A percentile compares a stretch with the other conserved stretches of the same genome.
Conservation (phyloP, 1,139 yeast species). For the Blastobotrys serpentis region DNA sequence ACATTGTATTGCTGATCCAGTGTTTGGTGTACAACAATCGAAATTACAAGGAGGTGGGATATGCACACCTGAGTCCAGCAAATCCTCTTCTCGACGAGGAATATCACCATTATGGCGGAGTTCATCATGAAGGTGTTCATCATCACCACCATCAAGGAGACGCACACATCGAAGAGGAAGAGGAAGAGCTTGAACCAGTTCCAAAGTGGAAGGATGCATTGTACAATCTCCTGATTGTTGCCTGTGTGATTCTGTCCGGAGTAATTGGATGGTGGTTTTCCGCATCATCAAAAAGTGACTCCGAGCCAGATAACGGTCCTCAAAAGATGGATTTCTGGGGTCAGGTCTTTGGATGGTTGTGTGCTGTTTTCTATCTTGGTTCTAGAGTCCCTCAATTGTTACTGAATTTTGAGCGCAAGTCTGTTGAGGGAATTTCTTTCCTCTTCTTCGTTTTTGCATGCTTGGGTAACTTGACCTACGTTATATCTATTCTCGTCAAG, state of each 20-base stretch:
- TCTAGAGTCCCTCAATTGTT: constrained; percentile 88
- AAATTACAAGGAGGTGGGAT: constrained; percentile 44
- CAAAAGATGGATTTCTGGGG: constrained; percentile 68
- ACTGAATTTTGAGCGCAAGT: constrained; percentile 76
- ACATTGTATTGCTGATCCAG: constrained; percentile 75
- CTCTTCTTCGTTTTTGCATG: constrained; percentile 92
- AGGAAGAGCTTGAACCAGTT: constrained; percentile 14
- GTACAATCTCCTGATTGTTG: constrained; percentile 63
- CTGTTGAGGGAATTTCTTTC: constrained; percentile 91
- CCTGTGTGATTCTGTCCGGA: constrained; percentile 71
- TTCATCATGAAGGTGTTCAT: constrained; percentile 6
- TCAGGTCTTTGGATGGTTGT: constrained; percentile 87
- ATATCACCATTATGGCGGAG: constrained; percentile 38
- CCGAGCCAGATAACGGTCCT: constrained; percentile 19
- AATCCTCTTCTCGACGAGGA: constrained; percentile 68
- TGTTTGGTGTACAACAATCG: constrained; percentile 63
- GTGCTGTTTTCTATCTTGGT: constrained; percentile 82
- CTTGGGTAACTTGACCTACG: constrained; percentile 86
- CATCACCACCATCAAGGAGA: constrained; percentile 40
- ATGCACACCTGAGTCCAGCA: constrained; percentile 79
- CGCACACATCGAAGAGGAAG: constrained; percentile 29
- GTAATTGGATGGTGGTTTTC: constrained; percentile 83
- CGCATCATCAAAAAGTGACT: constrained; percentile 20
- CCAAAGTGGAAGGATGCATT: constrained; percentile 33
- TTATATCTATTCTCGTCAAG: constrained; percentile 70